Evolutionary conservation across 2,329 filamentous ascomycete genomes (phyloP), one percentile per base, ranked within the genome.

Genomic region (Colletotrichum australisinense): DNA sequence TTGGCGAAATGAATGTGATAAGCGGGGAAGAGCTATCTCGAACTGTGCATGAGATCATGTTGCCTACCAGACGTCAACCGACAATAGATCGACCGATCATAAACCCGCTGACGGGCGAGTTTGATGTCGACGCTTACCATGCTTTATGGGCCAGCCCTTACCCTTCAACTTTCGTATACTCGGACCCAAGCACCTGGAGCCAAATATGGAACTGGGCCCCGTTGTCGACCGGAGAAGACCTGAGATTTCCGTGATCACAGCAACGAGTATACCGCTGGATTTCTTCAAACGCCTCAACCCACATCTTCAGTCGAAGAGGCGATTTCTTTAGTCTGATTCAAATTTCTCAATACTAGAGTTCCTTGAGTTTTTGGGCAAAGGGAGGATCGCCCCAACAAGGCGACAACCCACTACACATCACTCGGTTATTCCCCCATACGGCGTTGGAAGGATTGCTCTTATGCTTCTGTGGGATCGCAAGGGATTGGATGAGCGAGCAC

Each of bases 391-490:
- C 56, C 14, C 32, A 24, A 30, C 59, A 70, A 35, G 9, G 62
- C 71, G 38, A 22, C 49, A 38, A 24, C 35, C 5, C 32, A 6
- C 32, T 42, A 56, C 14, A 30, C 60, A 56, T 62, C 56, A 73
- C 35, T 49, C 67, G 35, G 62, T 57, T 71, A 71, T 73, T 73
- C 67, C 71, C 64, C 66, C 53, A 42, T 58, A 38, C 28, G 71
- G 71, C 70, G 62, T 71, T 63, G 22, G 42, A 64, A 46, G 53
- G 63, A 32, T 56, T 67, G n/a, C 11, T 58, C 52, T 62, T 55
- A 12, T 53, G 52, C 67, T 57, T 49, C 28, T 35, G 42, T 30
- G 55, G 67, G 42, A 57, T 35, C 42, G 49, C 63, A 42, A 49
- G 55, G 60, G 35, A 28, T 56, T 71, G 60, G 55, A 30, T 52